Evolutionary conservation across 495 filamentous ascomycete genomes (phyloP), one percentile per base, ranked within the genome.

Genomic region (Immersiella caudata): DNA sequence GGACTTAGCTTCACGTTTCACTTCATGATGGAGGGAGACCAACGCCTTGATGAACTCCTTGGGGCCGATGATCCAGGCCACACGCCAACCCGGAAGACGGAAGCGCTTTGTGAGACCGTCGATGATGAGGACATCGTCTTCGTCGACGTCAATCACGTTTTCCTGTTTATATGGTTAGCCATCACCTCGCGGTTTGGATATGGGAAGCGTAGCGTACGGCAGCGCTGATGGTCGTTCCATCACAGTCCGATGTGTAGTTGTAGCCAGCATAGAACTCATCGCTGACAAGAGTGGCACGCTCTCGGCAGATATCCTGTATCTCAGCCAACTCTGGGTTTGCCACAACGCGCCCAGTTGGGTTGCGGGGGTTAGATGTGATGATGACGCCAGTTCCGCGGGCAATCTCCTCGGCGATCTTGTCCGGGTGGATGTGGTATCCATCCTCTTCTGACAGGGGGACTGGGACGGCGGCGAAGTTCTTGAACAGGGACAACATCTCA

Each of bases 241-340:
- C 93, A 76, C 94, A 98, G 78, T 91, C 81, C 65, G 87, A 90
- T 20, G 93, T 95, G 81, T 96, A 97, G 80, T 96, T 97, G 81
- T 96, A 96, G 25, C 93, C 93, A 56, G 92, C 89, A 79, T 98
- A 98, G 84, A 98, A 98, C 80, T 98, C 94, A 72, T 98, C 94
- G 79, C 93, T 91, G 65, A 98, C 93, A 60, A 98, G 82, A 0
- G 94, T 97, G 12, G 92, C 93, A 29, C 92, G 89, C 73, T 92
- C 92, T 68, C 93, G 89, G 83, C 92, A 96, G 71, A 97, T 90
- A 70, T 96, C 90, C 79, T 97, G 92, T 73, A 97, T 95, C 76
- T 92, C 83, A 46, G 89, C 89, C 60, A 98, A 83, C 75, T 94
- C 88, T 0, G 92, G 90, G 71, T 91, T 91, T 70, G 82, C 83